phyloP scores from a whole-genome alignment of 2,329 filamentous ascomycete genomes.

The Fusarium newnesense region DNA sequence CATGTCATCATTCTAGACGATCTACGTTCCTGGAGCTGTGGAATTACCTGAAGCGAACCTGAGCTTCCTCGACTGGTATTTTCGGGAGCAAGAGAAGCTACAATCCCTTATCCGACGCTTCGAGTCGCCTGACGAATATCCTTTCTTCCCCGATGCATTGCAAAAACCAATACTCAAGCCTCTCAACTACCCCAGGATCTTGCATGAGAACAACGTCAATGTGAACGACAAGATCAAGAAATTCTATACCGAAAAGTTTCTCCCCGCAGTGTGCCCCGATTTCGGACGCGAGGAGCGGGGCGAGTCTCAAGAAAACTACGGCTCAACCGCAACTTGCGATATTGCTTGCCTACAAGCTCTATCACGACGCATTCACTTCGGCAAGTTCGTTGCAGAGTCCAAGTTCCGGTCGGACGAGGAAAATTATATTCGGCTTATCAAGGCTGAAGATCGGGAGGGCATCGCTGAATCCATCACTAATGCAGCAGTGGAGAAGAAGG shows the following conservation, averaged over 20 bases:
- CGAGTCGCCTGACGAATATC: conserved; percentile 95
- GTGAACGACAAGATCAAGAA: conserved; percentile 88
- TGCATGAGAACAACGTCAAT: conserved; percentile 89
- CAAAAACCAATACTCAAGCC: conserved; percentile 86
- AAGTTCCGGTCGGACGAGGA: conserved; percentile 90
- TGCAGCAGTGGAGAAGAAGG: conserved; percentile 86
- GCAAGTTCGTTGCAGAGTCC: conserved; percentile 96
- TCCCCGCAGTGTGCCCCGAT: conserved; percentile 84
- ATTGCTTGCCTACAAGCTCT: conserved; percentile 90
- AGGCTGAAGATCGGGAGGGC: conserved; percentile 79
- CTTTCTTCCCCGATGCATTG: conserved; percentile 89
- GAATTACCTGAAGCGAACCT: conserved; percentile 77
- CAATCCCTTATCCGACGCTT: conserved; percentile 95
- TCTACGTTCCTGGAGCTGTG: conserved; percentile 86
- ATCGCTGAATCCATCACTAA: conserved; percentile 94
- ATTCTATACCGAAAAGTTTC: conserved; percentile 84
- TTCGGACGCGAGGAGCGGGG: conserved; percentile 82
- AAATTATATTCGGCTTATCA: conserved; percentile 83
- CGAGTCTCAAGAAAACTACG: conserved; percentile 93
- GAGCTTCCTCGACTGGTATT: conserved; percentile 94
- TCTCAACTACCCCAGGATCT: conserved; percentile 86
- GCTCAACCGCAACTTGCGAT: conserved; percentile 89
- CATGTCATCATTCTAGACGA: conserved; percentile 60
- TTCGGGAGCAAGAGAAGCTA: conserved; percentile 87
- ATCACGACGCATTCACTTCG: conserved; percentile 92